phyloP scores from a whole-genome alignment of 345 rosid genomes.

The Chamaenerion angustifolium region DNA sequence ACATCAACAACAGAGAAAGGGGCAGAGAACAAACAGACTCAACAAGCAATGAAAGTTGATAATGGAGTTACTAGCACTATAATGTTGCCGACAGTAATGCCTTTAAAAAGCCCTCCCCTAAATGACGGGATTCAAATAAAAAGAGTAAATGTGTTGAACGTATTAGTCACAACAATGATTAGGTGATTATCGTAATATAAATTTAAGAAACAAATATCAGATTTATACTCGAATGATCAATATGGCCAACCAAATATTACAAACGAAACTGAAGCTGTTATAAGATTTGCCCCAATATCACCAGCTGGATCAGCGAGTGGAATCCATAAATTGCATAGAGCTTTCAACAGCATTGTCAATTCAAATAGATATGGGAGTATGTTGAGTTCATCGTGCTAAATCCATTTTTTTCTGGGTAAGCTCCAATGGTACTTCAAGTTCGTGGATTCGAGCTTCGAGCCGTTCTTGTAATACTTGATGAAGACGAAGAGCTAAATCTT shows the following conservation, averaged over 20 bases:
- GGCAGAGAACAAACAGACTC: too few species aligned
- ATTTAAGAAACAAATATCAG: constrained; percentile 40
- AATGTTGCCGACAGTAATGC: too few species aligned
- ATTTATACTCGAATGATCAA: constrained; percentile 43
- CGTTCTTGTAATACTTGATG: constrained; percentile 22
- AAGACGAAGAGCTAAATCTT: constrained; percentile 20
- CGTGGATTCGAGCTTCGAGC: constrained; percentile 14
- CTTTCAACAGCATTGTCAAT: constrained; percentile 56
- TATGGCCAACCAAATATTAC: constrained; percentile 22
- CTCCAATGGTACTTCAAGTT: constrained; percentile 20
- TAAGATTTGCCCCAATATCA: constrained; percentile 80
- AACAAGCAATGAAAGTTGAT: too few species aligned
- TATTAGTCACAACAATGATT: too few species aligned
- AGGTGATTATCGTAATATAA: too few species aligned
- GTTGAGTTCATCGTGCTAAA: background rate
- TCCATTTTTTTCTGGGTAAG: constrained; percentile 12
- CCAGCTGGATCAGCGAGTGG: constrained; percentile 54
- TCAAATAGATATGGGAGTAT: constrained; percentile 59
- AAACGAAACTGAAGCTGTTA: constrained; percentile 18
- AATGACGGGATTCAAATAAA: too few species aligned
- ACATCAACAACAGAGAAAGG: too few species aligned
- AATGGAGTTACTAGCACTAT: too few species aligned
- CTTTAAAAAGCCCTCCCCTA: too few species aligned
- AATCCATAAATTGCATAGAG: constrained; percentile 54
- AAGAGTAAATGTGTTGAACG: too few species aligned